Evolutionary conservation across 2,329 filamentous ascomycete species (phyloP), one percentile per base, ranked within the genome.

Genomic region (Colletotrichum viniferum): DNA sequence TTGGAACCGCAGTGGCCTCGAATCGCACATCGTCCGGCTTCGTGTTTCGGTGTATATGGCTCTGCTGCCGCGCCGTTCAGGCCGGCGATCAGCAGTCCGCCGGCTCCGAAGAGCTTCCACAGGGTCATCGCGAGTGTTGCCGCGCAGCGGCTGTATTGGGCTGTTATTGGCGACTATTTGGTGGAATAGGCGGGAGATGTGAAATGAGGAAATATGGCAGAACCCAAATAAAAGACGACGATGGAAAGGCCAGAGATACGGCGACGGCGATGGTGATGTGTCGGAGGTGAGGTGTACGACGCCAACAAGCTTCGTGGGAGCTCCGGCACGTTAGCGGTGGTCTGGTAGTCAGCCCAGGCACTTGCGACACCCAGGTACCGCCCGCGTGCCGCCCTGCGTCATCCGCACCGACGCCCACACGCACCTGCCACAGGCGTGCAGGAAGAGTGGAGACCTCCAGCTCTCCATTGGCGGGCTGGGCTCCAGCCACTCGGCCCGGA

Each of bases 1-100:
- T 96, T 93, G 84, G 96, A 96, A 63, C 97, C 97, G 83, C 97
- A 99, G 77, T 97, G 94, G 9, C 96, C 96, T 65, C 96, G 92
- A 77, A 98, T 95, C 1, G 96, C 95, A 84, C 96, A 98, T 78
- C 96, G 91, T 55, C 96, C 96, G 65, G 93, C 88, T 85, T 98
- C 96, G 80, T 98, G 96, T 78, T 92, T 94, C 2, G 89, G 87
- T 0, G 90, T 92, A 73, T 79, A 81, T 24, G 79, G 77, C 52
- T 84, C 79, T 62, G 58, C 58, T 62, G 58, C 58, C 64, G 81
- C 81, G 52, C 80, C 69, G n/a, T 77, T 76, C 13, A 76, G 55
- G 5, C 65, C 52, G 12, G 79, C 77, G 52, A 84, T 71, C 67
- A 86, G 73, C 69, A 83, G 74, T 24, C 79, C 79, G 18, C 79